phyloP scores from a whole-genome alignment of 2,329 filamentous ascomycete species.

The Xylariomycetidae sp. region DNA sequence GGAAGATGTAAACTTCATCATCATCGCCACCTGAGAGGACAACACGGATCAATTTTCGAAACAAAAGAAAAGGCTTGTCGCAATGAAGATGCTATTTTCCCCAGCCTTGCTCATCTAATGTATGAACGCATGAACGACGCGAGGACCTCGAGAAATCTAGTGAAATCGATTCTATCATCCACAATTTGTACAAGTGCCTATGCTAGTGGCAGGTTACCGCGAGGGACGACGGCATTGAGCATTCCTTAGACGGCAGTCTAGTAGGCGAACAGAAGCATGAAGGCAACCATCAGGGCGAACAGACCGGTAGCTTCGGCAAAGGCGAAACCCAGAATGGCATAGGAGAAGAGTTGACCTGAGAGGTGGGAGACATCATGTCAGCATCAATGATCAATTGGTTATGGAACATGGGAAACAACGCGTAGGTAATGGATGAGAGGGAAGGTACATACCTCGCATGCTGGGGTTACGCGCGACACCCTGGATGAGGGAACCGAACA shows the following conservation, averaged over 20 bases:
- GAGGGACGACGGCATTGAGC: too few relatives aligned
- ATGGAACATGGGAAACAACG: too few relatives aligned
- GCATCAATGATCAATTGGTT: too few relatives aligned
- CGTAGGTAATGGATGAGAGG: too few relatives aligned
- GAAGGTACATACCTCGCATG: slow-evolving; percentile 44
- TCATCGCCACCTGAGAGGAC: too few relatives aligned
- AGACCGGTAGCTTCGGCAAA: slow-evolving; percentile 60
- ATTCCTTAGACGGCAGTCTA: too few relatives aligned
- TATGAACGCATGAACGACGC: slow-evolving; percentile 1
- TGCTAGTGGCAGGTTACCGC: slow-evolving; percentile 1
- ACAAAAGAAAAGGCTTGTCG: slow-evolving; percentile 1
- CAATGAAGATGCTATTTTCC: slow-evolving; percentile 1
- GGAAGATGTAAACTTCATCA: too few relatives aligned
- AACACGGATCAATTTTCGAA: neutral
- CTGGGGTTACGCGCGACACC: slow-evolving; percentile 53
- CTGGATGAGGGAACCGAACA: slow-evolving; percentile 50
- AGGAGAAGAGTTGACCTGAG: slow-evolving; percentile 39
- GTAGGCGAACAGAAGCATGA: slow-evolving; percentile 17
- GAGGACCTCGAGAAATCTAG: slow-evolving; percentile 1
- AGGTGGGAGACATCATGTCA: slow-evolving; percentile 3
- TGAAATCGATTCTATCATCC: neutral
- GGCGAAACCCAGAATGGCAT: slow-evolving; percentile 61
- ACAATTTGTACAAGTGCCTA: neutral
- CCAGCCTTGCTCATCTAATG: slow-evolving; percentile 1
- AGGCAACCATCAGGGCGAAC: slow-evolving; percentile 46